These are phyloP conservation scores for Chloris gayana DNA, from an alignment of 176 grass and related monocot species.

Conservation along the genomic window DNA sequence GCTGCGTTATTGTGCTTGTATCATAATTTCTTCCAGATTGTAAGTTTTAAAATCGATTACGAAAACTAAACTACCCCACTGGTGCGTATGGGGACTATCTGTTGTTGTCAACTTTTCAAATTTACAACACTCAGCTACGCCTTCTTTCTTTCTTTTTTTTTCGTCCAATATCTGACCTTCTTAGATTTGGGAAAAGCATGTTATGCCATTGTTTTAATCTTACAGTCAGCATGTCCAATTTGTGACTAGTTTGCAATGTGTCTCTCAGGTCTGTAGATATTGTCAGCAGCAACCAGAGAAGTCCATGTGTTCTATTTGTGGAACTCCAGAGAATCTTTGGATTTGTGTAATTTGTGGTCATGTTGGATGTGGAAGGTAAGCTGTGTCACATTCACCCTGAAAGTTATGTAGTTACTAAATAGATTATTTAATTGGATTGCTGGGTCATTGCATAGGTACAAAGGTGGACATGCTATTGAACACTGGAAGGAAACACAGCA, in stretches of 20 bases:
- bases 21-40: neutral
- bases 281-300: slow-evolving; percentile 94
- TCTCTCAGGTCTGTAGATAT: slow-evolving; percentile 85
- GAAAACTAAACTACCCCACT: neutral
- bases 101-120: slow-evolving; percentile 24
- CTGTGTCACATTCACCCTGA: slow-evolving; percentile 26
- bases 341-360: slow-evolving; percentile 95
- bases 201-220: neutral
- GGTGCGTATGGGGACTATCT: neutral
- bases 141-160: neutral
- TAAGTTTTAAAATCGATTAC: neutral
- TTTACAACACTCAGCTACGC: neutral
- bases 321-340: slow-evolving; percentile 88
- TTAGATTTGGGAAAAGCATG: neutral
- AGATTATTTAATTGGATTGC: slow-evolving; percentile 28
- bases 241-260: slow-evolving; percentile 41
- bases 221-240: neutral
- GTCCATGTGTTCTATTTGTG: slow-evolving; percentile 89
- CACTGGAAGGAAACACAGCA: slow-evolving; percentile 97
- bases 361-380: slow-evolving; percentile 97
- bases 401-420: slow-evolving; percentile 26
- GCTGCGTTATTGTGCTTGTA: neutral
- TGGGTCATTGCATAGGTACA: slow-evolving; percentile 58
- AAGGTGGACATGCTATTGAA: slow-evolving; percentile 79
- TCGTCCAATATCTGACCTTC: slow-evolving; percentile 20